Conservation (phyloP, 2,329 filamentous ascomycete species). For the Colletotrichum aenigma region DNA sequence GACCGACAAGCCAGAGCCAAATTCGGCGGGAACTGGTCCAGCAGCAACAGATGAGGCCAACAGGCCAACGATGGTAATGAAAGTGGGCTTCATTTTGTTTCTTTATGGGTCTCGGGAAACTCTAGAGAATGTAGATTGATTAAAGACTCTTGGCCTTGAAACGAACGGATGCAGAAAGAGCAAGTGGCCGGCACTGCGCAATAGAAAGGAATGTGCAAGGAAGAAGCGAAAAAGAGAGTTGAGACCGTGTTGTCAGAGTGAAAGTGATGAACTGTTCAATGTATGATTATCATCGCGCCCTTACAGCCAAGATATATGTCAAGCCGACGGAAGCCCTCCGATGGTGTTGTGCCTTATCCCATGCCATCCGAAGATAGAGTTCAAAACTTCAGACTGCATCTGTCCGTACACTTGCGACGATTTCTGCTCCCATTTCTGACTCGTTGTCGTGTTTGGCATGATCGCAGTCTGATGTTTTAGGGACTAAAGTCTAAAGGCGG, state of each 20-base stretch:
- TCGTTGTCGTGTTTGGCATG: neutral
- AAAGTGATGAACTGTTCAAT: neutral
- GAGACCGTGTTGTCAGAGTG: neutral
- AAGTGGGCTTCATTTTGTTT: conserved; percentile 4
- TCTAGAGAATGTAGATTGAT: neutral
- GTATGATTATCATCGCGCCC: rapidly evolving
- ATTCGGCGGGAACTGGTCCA: neutral
- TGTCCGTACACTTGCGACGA: conserved; percentile 8
- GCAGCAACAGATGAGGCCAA: conserved; percentile 11
- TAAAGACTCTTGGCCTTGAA: neutral
- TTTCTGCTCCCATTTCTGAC: neutral
- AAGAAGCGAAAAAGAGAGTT: neutral
- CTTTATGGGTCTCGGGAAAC: neutral
- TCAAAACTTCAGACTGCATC: conserved; percentile 6
- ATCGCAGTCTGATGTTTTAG: neutral
- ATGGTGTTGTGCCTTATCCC: neutral
- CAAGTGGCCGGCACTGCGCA: conserved; percentile 17
- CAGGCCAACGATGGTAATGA: conserved; percentile 5
- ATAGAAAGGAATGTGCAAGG: neutral
- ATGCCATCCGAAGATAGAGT: conserved; percentile 7
- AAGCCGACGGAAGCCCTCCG: neutral
- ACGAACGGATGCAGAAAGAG: conserved; percentile 8
- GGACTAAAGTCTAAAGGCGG: neutral
- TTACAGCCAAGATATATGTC: neutral
- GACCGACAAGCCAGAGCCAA: neutral